A percentile compares a stretch with the other conserved stretches of the same genome.
phyloP scores from a whole-genome alignment of 306 rosid genomes.

The Comarum palustre region DNA sequence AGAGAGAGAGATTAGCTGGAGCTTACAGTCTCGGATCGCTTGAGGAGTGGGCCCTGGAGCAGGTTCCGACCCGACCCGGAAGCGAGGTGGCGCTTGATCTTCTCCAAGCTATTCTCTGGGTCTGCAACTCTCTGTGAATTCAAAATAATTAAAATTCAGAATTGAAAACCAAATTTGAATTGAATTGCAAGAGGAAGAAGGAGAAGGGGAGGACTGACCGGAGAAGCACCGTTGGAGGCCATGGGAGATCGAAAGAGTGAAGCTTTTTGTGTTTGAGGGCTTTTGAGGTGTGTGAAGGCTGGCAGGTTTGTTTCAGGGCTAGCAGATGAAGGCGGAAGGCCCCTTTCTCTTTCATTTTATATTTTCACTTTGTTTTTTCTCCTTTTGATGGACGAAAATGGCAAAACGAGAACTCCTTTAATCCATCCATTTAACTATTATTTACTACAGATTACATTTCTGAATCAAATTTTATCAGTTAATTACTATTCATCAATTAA shows the following conservation, averaged over 20 bases:
- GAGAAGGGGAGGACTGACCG: slow-evolving; percentile 42
- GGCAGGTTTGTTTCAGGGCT: slow-evolving; percentile 34
- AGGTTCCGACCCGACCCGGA: slow-evolving; percentile 83
- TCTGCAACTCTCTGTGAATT: slow-evolving; percentile 58
- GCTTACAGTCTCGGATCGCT: slow-evolving; percentile 92
- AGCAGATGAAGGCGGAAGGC: slow-evolving; percentile 23
- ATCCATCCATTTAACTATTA: too few species aligned
- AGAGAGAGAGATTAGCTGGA: not conserved
- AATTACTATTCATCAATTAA: too few species aligned
- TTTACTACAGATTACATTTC: too few species aligned
- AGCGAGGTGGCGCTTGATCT: slow-evolving; percentile 93
- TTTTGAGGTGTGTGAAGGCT: slow-evolving; percentile 16
- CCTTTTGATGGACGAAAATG: too few species aligned
- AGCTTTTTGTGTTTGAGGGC: not conserved
- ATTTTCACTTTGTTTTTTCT: too few species aligned
- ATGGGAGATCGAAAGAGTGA: slow-evolving; percentile 32
- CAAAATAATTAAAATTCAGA: not conserved
- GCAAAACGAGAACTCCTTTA: too few species aligned
- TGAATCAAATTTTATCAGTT: too few species aligned
- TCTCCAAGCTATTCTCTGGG: slow-evolving; percentile 87
- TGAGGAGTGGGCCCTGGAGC: slow-evolving; percentile 97
- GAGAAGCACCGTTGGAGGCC: slow-evolving; percentile 71
- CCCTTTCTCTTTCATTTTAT: too few species aligned
- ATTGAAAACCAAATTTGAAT: not conserved
- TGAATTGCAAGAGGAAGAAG: slow-evolving; percentile 7